Evolutionary conservation across 306 rosid genomes (phyloP).

Genomic region (Dicorynia guianensis): DNA sequence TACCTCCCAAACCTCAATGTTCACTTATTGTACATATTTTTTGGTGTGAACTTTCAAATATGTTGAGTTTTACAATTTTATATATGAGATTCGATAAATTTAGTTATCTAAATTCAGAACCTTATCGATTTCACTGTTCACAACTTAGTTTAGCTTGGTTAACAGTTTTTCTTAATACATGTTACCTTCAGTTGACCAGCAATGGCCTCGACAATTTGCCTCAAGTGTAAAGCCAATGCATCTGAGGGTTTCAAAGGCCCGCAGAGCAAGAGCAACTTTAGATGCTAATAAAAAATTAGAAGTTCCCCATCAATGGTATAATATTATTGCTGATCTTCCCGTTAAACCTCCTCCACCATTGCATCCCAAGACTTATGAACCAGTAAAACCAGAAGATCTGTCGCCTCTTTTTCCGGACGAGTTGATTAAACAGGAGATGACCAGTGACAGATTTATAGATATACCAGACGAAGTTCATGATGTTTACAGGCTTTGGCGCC

Average conservation of each 20-base stretch:
- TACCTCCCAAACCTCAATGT: too few relatives aligned
- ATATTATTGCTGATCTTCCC: constrained; percentile 87
- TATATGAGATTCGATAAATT: too few relatives aligned
- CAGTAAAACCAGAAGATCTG: constrained; percentile 83
- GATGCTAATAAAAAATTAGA: constrained; percentile 51
- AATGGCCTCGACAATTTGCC: constrained; percentile 56
- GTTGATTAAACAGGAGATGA: constrained; percentile 79
- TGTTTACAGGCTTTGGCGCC: constrained; percentile 91
- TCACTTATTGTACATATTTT: too few relatives aligned
- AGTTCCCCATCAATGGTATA: constrained; percentile 85
- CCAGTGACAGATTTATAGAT: constrained; percentile 69
- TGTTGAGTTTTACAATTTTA: too few relatives aligned
- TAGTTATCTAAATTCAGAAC: too few relatives aligned
- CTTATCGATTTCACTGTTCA: constrained; percentile 20
- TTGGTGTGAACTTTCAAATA: too few relatives aligned
- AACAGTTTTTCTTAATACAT: constrained; percentile 16
- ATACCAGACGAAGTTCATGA: constrained; percentile 88
- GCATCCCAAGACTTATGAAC: constrained; percentile 79
- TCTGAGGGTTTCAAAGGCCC: constrained; percentile 54
- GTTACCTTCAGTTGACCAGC: constrained; percentile 54
- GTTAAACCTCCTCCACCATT: constrained; percentile 88
- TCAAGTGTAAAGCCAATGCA: constrained; percentile 53
- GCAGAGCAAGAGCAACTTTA: constrained; percentile 68
- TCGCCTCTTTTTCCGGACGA: constrained; percentile 79
- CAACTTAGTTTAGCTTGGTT: constrained; percentile 10